Percentiles rank a stretch among this genome's conserved stretches.
Conservation (phyloP, 208 protist species). For the Crithidia bombi region DNA sequence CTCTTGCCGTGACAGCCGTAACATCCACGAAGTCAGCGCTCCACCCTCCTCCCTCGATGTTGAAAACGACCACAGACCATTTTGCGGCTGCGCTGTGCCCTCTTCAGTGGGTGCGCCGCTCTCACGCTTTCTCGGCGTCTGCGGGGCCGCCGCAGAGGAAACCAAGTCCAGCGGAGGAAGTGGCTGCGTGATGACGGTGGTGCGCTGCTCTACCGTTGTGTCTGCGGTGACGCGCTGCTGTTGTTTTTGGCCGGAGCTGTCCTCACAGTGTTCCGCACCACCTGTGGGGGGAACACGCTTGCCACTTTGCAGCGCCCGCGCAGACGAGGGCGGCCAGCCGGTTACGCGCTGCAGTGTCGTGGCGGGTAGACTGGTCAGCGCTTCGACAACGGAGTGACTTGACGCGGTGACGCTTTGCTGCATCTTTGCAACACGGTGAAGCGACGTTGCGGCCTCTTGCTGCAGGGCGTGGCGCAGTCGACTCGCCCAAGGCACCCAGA, state of each 20-base stretch:
- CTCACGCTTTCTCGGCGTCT: background rate
- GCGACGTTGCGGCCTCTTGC: background rate
- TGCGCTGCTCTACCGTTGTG: slow-evolving; percentile 30
- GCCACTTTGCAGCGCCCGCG: background rate
- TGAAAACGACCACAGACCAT: too few species aligned
- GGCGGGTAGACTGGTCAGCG: background rate
- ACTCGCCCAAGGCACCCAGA: slow-evolving; percentile 27
- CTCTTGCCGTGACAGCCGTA: background rate
- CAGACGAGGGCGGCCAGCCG: background rate
- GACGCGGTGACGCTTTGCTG: slow-evolving; percentile 7
- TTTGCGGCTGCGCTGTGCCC: background rate
- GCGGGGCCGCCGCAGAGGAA: too few species aligned
- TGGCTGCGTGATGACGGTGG: slow-evolving; percentile 17
- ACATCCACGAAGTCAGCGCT: slow-evolving; percentile 12
- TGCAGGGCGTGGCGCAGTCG: slow-evolving; percentile 11
- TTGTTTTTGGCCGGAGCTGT: background rate
- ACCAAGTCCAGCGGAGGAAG: slow-evolving; percentile 11
- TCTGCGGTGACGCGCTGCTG: slow-evolving; percentile 3
- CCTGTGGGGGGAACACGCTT: too few species aligned
- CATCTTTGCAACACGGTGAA: background rate
- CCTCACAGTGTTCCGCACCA: background rate
- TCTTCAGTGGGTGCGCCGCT: background rate
- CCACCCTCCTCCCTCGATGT: background rate
- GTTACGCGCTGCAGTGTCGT: background rate
- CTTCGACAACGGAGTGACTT: background rate